Evolutionary conservation across 2,329 filamentous ascomycete species (phyloP).

Genomic region (Pseudocercospora crystallina): DNA sequence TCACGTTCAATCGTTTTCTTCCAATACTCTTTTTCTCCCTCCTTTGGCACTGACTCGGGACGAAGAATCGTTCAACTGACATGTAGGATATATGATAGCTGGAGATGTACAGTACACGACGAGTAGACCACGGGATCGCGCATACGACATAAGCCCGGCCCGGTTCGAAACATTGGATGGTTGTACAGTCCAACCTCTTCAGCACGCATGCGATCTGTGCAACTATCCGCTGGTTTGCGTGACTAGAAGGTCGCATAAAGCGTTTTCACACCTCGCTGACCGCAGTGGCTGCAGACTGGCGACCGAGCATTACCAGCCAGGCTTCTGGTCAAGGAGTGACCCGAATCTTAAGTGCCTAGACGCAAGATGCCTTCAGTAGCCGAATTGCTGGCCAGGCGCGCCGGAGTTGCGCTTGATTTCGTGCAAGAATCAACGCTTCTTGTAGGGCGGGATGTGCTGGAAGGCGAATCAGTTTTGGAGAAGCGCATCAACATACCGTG

Average conservation of each 20-base stretch:
- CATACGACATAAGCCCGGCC: too few species aligned
- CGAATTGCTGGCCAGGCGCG: constrained; percentile 29
- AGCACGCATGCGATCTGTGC: constrained; percentile 1
- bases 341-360: too few species aligned
- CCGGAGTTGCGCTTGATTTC: constrained; percentile 26
- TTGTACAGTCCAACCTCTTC: neutral
- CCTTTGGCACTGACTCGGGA: too few species aligned
- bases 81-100: too few species aligned
- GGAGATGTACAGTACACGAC: too few species aligned
- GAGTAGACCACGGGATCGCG: too few species aligned
- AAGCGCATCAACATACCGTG: constrained; percentile 57
- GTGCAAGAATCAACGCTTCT: constrained; percentile 10
- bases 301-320: too few species aligned
- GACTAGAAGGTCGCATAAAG: neutral
- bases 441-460: constrained; percentile 11
- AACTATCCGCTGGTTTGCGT: neutral
- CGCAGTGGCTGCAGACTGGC: too few species aligned
- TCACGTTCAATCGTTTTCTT: constrained; percentile 1
- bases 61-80: too few species aligned
- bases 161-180: constrained; percentile 1
- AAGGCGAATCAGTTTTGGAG: constrained; percentile 19
- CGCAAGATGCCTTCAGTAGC: constrained; percentile 31
- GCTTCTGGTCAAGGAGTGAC: too few species aligned
- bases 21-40: neutral
- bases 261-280: neutral